Percentiles rank a stretch among this genome's conserved stretches.
Conservation (phyloP, 2,329 filamentous ascomycete genomes). For the Alternaria sp. region DNA sequence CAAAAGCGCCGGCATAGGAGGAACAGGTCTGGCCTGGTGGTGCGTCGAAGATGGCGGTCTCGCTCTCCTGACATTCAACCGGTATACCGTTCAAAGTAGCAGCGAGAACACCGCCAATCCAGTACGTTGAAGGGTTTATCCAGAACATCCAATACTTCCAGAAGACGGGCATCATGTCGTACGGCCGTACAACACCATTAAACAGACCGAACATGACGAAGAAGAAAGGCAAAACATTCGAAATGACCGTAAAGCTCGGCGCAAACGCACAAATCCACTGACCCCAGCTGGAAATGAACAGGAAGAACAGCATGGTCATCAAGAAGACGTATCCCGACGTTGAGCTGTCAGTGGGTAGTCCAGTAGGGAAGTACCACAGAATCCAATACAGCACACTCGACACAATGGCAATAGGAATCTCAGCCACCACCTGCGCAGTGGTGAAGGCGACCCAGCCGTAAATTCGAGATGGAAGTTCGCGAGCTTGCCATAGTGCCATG, state of each 20-base stretch:
- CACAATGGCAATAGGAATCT: conserved; percentile 73
- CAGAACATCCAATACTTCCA: conserved; percentile 78
- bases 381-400: conserved; percentile 71
- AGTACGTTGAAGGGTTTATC: conserved; percentile 72
- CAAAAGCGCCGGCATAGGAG: conserved; percentile 68
- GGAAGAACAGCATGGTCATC: conserved; percentile 78
- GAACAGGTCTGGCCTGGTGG: conserved; percentile 69
- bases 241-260: conserved; percentile 78
- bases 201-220: conserved; percentile 79
- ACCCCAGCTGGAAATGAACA: conserved; percentile 78
- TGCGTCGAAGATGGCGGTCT: conserved; percentile 70
- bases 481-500: conserved; percentile 73
- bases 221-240: conserved; percentile 77
- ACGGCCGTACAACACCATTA: conserved; percentile 78
- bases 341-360: conserved; percentile 68
- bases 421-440: conserved; percentile 69
- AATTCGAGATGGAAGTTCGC: conserved; percentile 75
- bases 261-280: conserved; percentile 87
- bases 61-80: conserved; percentile 55
- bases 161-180: conserved; percentile 68
- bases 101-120: conserved; percentile 72
- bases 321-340: conserved; percentile 77
- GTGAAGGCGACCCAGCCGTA: conserved; percentile 78
- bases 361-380: conserved; percentile 78
- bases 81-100: conserved; percentile 63